Conservation (phyloP, 805 yeast species). For the Phaffomyces thermotolerans region DNA sequence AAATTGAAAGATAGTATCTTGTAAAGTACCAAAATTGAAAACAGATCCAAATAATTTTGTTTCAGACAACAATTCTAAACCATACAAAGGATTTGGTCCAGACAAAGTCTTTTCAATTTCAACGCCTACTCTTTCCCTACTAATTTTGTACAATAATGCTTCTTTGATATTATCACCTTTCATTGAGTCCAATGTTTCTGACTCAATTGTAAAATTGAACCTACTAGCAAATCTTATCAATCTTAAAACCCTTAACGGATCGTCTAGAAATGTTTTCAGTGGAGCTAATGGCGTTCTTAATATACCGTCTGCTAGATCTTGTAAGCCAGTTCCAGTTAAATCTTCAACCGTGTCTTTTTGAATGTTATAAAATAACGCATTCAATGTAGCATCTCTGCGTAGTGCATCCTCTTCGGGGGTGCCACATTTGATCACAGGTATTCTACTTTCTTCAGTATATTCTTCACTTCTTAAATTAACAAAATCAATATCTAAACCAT, state of each 20-base stretch:
- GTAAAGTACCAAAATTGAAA: slow-evolving; percentile 34
- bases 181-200: slow-evolving; percentile 57
- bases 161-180: slow-evolving; percentile 43
- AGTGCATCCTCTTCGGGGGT: slow-evolving; percentile 88
- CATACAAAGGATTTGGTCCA: slow-evolving; percentile 56
- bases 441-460: slow-evolving; percentile 75
- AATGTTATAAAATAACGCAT: slow-evolving; percentile 85
- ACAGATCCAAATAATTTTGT: slow-evolving; percentile 52
- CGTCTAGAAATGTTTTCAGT: slow-evolving; percentile 79
- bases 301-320: slow-evolving; percentile 62
- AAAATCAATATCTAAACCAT: slow-evolving; percentile 83
- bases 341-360: slow-evolving; percentile 69
- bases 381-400: slow-evolving; percentile 91
- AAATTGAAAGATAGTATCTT: slow-evolving; percentile 17
- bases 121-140: slow-evolving; percentile 83
- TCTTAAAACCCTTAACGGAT: slow-evolving; percentile 85
- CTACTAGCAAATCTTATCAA: slow-evolving; percentile 80
- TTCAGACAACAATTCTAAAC: slow-evolving; percentile 49
- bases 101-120: slow-evolving; percentile 74
- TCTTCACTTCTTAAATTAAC: slow-evolving; percentile 86
- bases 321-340: slow-evolving; percentile 66
- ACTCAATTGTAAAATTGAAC: slow-evolving; percentile 60
- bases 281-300: slow-evolving; percentile 88
- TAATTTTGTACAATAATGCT: slow-evolving; percentile 65
- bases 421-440: slow-evolving; percentile 80